phyloP scores from a whole-genome alignment of 2,329 filamentous ascomycete species.

The Paradendryphiella salina region DNA sequence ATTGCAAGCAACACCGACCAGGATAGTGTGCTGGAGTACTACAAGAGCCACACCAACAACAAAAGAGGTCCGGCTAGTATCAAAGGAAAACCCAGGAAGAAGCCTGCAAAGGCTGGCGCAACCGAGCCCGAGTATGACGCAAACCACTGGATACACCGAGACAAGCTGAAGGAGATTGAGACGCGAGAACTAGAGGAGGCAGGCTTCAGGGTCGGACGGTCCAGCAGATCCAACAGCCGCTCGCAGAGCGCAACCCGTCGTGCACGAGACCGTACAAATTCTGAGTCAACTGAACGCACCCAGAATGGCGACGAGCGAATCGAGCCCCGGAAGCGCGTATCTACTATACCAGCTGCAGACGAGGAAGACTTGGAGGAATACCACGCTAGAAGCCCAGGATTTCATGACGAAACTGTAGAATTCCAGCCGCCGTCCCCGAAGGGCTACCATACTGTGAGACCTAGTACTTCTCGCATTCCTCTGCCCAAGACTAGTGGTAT shows the following conservation, averaged over 20 bases:
- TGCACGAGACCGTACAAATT: slow-evolving; percentile 39
- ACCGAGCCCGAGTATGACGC: slow-evolving; percentile 53
- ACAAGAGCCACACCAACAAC: slow-evolving; percentile 36
- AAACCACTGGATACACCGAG: slow-evolving; percentile 82
- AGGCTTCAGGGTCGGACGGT: slow-evolving; percentile 63
- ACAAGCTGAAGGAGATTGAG: slow-evolving; percentile 81
- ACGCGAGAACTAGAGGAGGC: slow-evolving; percentile 78
- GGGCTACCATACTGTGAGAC: slow-evolving; percentile 55
- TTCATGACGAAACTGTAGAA: slow-evolving; percentile 75
- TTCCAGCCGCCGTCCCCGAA: slow-evolving; percentile 50
- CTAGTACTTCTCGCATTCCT: slow-evolving; percentile 77
- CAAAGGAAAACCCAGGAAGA: slow-evolving; percentile 38
- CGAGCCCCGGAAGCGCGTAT: slow-evolving; percentile 39
- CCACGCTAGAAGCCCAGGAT: slow-evolving; percentile 69
- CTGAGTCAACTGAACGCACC: slow-evolving; percentile 31
- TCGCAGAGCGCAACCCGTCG: slow-evolving; percentile 38
- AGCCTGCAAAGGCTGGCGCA: slow-evolving; percentile 21
- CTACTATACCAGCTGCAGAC: slow-evolving; percentile 50
- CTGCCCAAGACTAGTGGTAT: slow-evolving; percentile 77
- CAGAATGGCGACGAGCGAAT: slow-evolving; percentile 35
- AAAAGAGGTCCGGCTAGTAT: slow-evolving; percentile 19
- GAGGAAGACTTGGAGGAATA: slow-evolving; percentile 43
- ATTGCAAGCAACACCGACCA: slow-evolving; percentile 50
- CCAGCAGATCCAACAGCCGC: slow-evolving; percentile 45
- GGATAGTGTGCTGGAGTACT: slow-evolving; percentile 55